Conservation (phyloP, 306 rosid species). For the Argentina anserina region DNA sequence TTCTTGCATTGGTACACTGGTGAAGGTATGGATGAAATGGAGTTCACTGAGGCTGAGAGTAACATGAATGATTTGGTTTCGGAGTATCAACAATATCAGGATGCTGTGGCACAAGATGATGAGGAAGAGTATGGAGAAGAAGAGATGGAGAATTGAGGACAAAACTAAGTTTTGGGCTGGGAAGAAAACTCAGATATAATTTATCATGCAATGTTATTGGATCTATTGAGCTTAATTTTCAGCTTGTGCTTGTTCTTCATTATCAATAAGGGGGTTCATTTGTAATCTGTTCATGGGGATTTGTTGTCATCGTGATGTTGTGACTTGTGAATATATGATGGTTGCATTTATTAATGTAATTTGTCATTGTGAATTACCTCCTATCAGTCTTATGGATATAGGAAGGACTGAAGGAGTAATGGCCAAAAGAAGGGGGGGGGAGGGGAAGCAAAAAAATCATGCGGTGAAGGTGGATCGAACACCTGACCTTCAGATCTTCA, state of each 20-base stretch:
- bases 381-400: neutral
- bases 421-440: neutral
- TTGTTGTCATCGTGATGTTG: conserved; percentile 11
- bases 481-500: neutral
- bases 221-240: neutral
- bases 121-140: conserved; percentile 42
- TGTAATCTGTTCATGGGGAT: neutral
- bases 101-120: conserved; percentile 50
- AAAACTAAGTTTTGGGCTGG: neutral
- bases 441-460: neutral
- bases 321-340: conserved; percentile 26
- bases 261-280: neutral
- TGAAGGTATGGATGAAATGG: conserved; percentile 95
- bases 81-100: conserved; percentile 87
- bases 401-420: neutral
- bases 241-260: neutral
- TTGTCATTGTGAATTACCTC: neutral
- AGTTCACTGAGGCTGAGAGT: conserved; percentile 84
- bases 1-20: conserved; percentile 92
- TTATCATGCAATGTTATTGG: neutral
- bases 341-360: neutral
- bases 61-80: conserved; percentile 91
- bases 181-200: neutral
- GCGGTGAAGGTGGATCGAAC: neutral
- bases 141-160: conserved; percentile 27